Conservation (phyloP, 1,284 basidiomycete genomes). For the Fomitopsis pinicola region DNA sequence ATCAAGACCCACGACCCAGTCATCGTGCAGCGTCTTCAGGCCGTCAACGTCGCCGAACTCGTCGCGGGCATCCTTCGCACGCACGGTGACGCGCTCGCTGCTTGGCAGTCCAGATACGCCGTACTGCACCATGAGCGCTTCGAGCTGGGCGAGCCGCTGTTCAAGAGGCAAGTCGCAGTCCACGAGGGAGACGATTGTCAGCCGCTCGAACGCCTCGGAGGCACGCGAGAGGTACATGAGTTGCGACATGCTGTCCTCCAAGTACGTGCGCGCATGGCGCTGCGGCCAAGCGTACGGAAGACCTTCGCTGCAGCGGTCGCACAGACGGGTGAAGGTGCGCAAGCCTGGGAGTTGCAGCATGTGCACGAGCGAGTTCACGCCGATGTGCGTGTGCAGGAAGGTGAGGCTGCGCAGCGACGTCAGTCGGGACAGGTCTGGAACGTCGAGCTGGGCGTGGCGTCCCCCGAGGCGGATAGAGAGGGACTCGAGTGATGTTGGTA, state of each 20-base stretch:
- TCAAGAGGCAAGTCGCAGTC: neutral
- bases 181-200: neutral
- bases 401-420: neutral
- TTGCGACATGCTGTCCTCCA: neutral
- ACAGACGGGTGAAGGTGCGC: neutral
- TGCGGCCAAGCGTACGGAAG: too few species aligned
- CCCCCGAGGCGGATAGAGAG: neutral
- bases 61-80: neutral
- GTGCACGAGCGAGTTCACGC: neutral
- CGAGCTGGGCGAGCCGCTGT: neutral
- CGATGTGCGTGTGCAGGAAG: neutral
- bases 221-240: neutral
- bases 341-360: neutral
- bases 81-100: neutral
- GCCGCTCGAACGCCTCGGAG: neutral
- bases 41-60: neutral
- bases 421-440: neutral
- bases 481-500: neutral
- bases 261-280: too few species aligned
- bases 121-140: neutral
- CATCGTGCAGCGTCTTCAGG: neutral
- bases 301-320: neutral
- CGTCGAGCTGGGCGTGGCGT: neutral
- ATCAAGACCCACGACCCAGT: neutral
- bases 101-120: neutral